Conservation (phyloP, 352 stramenopile genomes). For the Elongisporangium anandrum region DNA sequence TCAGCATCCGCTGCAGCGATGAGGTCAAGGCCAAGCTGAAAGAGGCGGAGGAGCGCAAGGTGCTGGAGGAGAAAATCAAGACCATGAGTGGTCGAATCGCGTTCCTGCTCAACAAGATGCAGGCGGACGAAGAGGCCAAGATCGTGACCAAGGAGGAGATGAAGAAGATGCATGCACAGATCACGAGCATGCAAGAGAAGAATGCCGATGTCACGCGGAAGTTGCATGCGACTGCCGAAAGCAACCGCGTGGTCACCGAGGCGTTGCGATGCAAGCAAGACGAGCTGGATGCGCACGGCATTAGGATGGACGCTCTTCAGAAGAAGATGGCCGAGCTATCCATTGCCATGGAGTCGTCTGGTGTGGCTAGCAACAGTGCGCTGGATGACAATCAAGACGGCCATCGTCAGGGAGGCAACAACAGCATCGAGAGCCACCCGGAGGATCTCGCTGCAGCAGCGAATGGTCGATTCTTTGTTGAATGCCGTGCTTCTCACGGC, state of each 20-base stretch:
- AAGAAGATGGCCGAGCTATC: constrained; percentile 68
- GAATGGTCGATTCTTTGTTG: constrained; percentile 85
- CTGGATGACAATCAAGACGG: constrained; percentile 23
- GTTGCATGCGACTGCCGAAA: constrained; percentile 88
- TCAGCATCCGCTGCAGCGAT: constrained; percentile 90
- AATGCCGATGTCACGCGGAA: constrained; percentile 88
- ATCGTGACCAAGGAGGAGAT: constrained; percentile 91
- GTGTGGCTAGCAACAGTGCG: constrained; percentile 10
- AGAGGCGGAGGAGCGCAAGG: constrained; percentile 88
- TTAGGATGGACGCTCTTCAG: constrained; percentile 76
- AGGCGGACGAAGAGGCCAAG: constrained; percentile 94
- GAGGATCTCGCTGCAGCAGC: constrained; percentile 57
- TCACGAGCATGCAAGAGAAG: constrained; percentile 86
- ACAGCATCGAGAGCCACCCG: constrained; percentile 25
- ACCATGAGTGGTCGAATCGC: constrained; percentile 91
- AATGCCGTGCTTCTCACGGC: constrained; percentile 73
- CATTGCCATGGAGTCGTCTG: constrained; percentile 53
- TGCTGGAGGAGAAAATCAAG: constrained; percentile 92
- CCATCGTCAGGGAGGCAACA: constrained; percentile 13
- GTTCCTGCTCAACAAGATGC: constrained; percentile 97
- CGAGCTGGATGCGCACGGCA: constrained; percentile 82
- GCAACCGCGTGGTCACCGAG: constrained; percentile 91
- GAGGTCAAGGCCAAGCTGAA: constrained; percentile 92
- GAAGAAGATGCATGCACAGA: constrained; percentile 93
- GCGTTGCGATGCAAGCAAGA: constrained; percentile 87